These are phyloP conservation scores for Exophiala bonariae DNA, from an alignment of 2,329 filamentous ascomycete species.

Conservation along the genomic window DNA sequence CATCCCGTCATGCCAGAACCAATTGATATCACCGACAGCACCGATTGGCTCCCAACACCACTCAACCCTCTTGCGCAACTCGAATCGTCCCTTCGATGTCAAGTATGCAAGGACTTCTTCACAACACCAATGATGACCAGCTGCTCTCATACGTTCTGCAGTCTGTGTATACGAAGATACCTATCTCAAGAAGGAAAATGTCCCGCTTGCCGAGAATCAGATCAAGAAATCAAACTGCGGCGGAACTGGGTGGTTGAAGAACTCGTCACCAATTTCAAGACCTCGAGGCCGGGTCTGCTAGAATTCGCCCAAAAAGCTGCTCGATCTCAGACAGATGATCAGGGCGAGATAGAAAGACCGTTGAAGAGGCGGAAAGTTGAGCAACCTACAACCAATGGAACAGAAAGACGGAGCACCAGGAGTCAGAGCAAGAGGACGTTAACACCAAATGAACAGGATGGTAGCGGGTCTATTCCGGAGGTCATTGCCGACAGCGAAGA, in stretches of 20 bases:
- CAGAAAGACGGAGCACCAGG: slow-evolving; percentile 53
- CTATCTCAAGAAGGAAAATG: slow-evolving; percentile 83
- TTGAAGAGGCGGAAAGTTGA: slow-evolving; percentile 31
- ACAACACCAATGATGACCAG: slow-evolving; percentile 91
- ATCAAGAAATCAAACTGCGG: slow-evolving; percentile 82
- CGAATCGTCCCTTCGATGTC: slow-evolving; percentile 85
- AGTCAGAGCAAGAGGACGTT: slow-evolving; percentile 48
- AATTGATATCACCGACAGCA: slow-evolving; percentile 39
- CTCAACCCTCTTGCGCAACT: slow-evolving; percentile 51
- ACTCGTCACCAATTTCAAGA: slow-evolving; percentile 74
- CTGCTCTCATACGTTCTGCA: slow-evolving; percentile 96
- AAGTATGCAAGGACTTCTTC: slow-evolving; percentile 98
- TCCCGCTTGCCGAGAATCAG: slow-evolving; percentile 73
- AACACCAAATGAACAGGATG: too few species aligned
- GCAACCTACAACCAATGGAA: slow-evolving; percentile 7
- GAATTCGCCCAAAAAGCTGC: slow-evolving; percentile 58
- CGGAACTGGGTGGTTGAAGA: slow-evolving; percentile 85
- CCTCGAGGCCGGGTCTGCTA: slow-evolving; percentile 63
- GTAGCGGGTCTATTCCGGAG: slow-evolving; percentile 31
- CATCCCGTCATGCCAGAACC: slow-evolving; percentile 16
- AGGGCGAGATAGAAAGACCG: slow-evolving; percentile 33
- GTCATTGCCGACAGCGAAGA: slow-evolving; percentile 43
- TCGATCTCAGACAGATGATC: slow-evolving; percentile 55
- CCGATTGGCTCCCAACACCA: slow-evolving; percentile 51
- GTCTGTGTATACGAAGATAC: slow-evolving; percentile 85